phyloP scores from a whole-genome alignment of 169 alveolate species.

The Plasmodium cynomolgi region DNA sequence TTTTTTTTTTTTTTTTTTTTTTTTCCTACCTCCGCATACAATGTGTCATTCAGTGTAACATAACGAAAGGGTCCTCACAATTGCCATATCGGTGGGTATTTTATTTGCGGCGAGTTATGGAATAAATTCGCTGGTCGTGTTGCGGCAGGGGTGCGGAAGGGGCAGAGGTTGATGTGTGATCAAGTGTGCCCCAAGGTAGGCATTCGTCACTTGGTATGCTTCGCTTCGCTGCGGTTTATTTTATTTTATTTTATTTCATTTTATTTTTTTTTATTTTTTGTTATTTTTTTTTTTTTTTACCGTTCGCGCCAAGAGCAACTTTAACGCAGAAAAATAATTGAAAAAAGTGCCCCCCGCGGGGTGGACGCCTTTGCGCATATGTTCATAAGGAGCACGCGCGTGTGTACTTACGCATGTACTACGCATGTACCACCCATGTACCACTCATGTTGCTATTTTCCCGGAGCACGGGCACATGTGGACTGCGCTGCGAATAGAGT shows the following conservation, averaged over 20 bases:
- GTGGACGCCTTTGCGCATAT: not conserved
- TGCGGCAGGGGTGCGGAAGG: not conserved
- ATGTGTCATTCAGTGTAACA: not conserved
- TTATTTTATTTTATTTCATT: not conserved
- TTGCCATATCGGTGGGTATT: not conserved
- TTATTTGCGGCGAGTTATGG: not conserved
- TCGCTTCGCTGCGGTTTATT: not conserved
- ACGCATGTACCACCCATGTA: not conserved
- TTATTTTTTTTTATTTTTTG: not conserved
- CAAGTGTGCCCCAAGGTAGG: not conserved
- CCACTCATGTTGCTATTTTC: not conserved
- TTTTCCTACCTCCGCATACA: not conserved
- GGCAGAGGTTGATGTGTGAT: not conserved
- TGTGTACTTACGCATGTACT: not conserved
- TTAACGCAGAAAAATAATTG: not conserved
- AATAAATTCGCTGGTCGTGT: not conserved
- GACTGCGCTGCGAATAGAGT: not conserved
- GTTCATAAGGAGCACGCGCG: not conserved
- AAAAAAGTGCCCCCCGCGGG: not conserved
- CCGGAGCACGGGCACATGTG: not conserved
- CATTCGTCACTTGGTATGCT: not conserved
- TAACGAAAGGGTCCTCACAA: not conserved
- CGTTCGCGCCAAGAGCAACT: not conserved
- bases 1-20: no score
- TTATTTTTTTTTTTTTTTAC: not conserved